A percentile compares a stretch with the other conserved stretches of the same genome.
These are phyloP conservation scores for Penicillium sclerotiorum DNA, from an alignment of 2,329 filamentous ascomycete genomes.

Conservation along the genomic window DNA sequence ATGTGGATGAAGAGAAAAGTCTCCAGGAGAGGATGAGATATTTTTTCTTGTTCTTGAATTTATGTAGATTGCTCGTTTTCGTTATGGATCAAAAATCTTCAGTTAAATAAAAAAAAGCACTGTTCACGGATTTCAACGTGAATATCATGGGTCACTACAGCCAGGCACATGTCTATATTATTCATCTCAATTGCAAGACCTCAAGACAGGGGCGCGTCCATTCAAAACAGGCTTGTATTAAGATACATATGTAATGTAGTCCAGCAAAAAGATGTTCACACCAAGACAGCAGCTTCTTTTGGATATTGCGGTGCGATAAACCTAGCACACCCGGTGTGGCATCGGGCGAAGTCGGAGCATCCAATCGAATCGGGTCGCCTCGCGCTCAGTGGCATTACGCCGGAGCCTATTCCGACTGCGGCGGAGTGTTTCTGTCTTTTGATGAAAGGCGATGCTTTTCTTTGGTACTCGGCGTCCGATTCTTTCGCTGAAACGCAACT, in stretches of 20 bases:
- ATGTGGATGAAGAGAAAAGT: background rate
- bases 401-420: background rate
- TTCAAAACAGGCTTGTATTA: background rate
- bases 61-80: background rate
- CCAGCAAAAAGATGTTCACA: background rate
- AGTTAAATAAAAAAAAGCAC: background rate
- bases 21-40: background rate
- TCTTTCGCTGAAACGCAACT: background rate
- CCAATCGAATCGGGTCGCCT: background rate
- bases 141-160: background rate
- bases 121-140: background rate
- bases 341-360: background rate
- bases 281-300: background rate
- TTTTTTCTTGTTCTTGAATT: background rate
- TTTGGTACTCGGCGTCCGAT: background rate
- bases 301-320: background rate
- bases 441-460: background rate
- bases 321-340: background rate
- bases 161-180: background rate
- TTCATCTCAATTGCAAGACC: background rate
- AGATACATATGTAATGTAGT: background rate
- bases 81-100: background rate
- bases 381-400: background rate
- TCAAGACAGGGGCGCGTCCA: background rate
- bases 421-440: background rate